Base-by-base conservation (phyloP, 192 early-diverging fungal species). In the Jimgerdemannia flammicorona region DNA sequence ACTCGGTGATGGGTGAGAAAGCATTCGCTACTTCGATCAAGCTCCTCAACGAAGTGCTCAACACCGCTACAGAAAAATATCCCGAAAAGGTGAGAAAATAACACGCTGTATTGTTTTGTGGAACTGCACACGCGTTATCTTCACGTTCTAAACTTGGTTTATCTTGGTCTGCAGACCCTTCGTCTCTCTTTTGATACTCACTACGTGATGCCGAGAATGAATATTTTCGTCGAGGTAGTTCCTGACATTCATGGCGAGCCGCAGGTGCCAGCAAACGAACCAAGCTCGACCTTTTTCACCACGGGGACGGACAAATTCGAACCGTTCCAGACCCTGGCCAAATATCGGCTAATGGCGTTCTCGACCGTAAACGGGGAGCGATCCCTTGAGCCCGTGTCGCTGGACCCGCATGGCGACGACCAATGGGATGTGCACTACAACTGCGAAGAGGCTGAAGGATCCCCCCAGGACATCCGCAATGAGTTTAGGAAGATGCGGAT, bases 1-100 rank as follows among this genome's bases (percentile, higher is more conserved):
- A 87, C 70, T 79, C 79, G 54, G 72, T 76, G 11, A 91, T 89
- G 66, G 97, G 91, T 3, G 87, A 91, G 63, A 86, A 91, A 44
- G 84, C 88, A 40, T 98, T 98, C 83, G 80, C 74, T 64, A 77
- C 88, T 9, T 79, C 89, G 9, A 49, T 95, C 10, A 77, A 89
- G 18, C 40, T 95, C 43, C 81, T 96, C 67, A 83, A 91, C 64
- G 78, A 84, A 42, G 76, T 94, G 0, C 75, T 98, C 29, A 87
- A 93, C 63, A 84, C 79, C 4, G 86, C 86, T 1, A 88, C 88
- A 3, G 74, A 83, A 6, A 86, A 88, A 74, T 88, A 87, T 67
- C 88, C 91, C 2, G 70, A 88, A 18, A 83, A 84, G 77, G 86
- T 78, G 69, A 74, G 19, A 44, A 66, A 19, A 43, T 6, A 59